These are phyloP conservation scores for Whalleya microplaca DNA, from an alignment of 2,329 filamentous ascomycete species.

Conservation along the genomic window DNA sequence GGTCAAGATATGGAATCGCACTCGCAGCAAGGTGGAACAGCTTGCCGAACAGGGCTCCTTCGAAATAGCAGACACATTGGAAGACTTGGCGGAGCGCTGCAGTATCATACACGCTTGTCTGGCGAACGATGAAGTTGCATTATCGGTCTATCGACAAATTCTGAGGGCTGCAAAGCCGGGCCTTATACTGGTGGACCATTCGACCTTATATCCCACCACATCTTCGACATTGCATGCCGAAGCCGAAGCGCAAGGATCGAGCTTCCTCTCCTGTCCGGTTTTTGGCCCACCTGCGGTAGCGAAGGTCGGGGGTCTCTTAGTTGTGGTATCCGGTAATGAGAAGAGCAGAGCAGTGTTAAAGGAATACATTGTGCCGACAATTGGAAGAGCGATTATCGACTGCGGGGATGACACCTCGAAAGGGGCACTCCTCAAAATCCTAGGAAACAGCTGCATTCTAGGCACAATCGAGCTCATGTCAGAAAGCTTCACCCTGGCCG, in stretches of 20 bases:
- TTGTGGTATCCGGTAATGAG: slow-evolving; percentile 5
- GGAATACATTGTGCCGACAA: slow-evolving; percentile 3
- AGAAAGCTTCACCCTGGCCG: slow-evolving; percentile 15
- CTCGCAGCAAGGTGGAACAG: slow-evolving; percentile 8
- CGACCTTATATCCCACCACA: slow-evolving; percentile 8
- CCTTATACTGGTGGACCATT: slow-evolving; percentile 8
- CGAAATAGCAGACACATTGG: slow-evolving; percentile 9
- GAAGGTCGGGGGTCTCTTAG: slow-evolving; percentile 2
- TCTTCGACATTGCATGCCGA: slow-evolving; percentile 1
- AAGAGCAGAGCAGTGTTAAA: neutral
- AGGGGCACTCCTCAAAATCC: slow-evolving; percentile 13
- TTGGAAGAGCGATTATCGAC: slow-evolving; percentile 6
- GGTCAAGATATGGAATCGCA: slow-evolving; percentile 16
- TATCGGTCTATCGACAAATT: slow-evolving; percentile 15
- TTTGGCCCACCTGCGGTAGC: slow-evolving; percentile 9
- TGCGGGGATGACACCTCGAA: slow-evolving; percentile 9
- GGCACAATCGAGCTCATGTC: slow-evolving; percentile 16
- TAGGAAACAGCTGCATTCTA: slow-evolving; percentile 14
- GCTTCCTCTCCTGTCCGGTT: slow-evolving; percentile 9
- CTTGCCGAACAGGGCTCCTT: slow-evolving; percentile 4
- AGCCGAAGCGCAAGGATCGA: slow-evolving; percentile 1
- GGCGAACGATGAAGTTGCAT: slow-evolving; percentile 16
- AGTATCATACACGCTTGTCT: slow-evolving; percentile 14
- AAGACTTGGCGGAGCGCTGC: slow-evolving; percentile 8
- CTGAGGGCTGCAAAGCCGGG: slow-evolving; percentile 2